Conservation (phyloP, 306 rosid species). For the Medicago lupulina region DNA sequence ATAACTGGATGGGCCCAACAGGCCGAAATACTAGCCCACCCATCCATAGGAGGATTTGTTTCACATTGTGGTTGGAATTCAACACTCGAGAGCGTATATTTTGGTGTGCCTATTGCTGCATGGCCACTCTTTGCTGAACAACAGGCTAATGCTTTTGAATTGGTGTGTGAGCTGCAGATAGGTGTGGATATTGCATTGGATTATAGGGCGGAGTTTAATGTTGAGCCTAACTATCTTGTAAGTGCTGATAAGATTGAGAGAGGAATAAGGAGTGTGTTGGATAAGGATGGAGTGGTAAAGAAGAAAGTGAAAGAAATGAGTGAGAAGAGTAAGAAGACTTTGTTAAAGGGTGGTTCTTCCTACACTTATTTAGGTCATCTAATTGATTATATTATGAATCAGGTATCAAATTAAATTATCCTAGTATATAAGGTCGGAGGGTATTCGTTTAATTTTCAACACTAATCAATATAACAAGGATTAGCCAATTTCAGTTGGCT, state of each 20-base stretch:
- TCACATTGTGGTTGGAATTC: neutral
- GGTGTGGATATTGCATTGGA: neutral
- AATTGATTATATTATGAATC: neutral
- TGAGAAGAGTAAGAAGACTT: neutral
- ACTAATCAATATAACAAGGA: neutral
- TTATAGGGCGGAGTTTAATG: neutral
- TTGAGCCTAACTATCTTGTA: neutral
- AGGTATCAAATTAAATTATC: neutral
- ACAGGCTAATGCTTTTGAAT: neutral
- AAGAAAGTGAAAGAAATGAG: neutral
- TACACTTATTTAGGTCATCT: neutral
- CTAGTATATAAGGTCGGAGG: neutral
- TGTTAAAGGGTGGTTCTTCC: too few relatives aligned
- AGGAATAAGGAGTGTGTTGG: constrained; percentile 8
- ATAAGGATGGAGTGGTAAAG: neutral
- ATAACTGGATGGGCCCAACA: neutral
- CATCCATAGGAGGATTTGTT: neutral
- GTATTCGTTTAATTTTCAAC: neutral
- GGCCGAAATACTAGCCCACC: neutral
- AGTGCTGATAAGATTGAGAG: neutral
- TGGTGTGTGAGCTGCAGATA: neutral
- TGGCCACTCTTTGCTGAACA: neutral
- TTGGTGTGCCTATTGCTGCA: neutral
- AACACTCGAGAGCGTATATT: neutral
- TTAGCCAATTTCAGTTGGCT: neutral